Conservation (phyloP, 345 rosid species). For the Syzygium aqueum region DNA sequence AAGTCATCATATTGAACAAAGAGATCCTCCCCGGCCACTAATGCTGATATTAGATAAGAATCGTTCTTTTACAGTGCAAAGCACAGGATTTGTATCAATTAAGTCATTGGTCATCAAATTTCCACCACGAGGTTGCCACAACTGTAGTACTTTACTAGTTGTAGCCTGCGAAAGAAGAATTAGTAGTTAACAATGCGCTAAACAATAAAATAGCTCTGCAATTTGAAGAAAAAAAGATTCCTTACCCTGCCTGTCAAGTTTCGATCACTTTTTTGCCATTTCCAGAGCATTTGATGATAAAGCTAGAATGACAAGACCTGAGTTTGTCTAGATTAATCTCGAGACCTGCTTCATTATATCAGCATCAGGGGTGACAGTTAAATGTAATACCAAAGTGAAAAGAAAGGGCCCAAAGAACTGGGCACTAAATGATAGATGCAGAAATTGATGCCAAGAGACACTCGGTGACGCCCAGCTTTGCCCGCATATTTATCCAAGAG, state of each 20-base stretch:
- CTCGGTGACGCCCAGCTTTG: not conserved
- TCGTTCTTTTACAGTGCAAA: slow-evolving; percentile 83
- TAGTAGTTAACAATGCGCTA: not conserved
- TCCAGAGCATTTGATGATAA: slow-evolving; percentile 83
- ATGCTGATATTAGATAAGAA: slow-evolving; percentile 76
- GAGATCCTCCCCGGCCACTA: slow-evolving; percentile 58
- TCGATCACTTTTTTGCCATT: slow-evolving; percentile 64
- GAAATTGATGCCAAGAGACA: not conserved
- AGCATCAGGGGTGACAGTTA: not conserved
- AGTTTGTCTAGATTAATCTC: slow-evolving; percentile 65
- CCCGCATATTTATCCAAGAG: not conserved
- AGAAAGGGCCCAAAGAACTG: not conserved
- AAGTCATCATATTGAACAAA: slow-evolving; percentile 61
- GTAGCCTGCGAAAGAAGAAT: slow-evolving; percentile 36
- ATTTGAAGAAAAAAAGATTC: not conserved
- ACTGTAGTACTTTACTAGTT: slow-evolving; percentile 34
- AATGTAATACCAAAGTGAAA: not conserved
- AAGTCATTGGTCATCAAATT: slow-evolving; percentile 60
- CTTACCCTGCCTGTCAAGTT: slow-evolving; percentile 8
- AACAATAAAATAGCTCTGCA: not conserved
- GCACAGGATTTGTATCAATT: slow-evolving; percentile 55
- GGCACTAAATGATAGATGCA: not conserved
- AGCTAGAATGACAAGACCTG: slow-evolving; percentile 61
- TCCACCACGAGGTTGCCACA: slow-evolving; percentile 57
- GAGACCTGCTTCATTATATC: slow-evolving; percentile 38